These are phyloP conservation scores for Elaeis oleifera DNA, from an alignment of 202 grass and related monocot species.

Conservation along the genomic window DNA sequence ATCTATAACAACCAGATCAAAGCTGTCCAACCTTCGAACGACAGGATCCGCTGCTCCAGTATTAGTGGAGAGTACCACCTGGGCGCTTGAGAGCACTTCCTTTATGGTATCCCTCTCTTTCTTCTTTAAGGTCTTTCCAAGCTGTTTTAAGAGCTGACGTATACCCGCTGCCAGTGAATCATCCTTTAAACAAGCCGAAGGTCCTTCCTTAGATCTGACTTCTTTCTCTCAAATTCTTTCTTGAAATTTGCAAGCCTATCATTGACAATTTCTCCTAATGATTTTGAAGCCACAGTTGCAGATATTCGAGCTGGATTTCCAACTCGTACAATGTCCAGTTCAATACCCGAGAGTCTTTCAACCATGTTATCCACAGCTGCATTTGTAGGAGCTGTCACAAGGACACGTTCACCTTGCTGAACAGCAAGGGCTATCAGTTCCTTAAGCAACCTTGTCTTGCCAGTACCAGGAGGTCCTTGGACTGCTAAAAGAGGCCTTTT, in stretches of 20 bases:
- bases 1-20: constrained; percentile 89
- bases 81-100: constrained; percentile 62
- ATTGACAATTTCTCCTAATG: constrained; percentile 69
- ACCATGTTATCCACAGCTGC: constrained; percentile 83
- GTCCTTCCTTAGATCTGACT: constrained; percentile 80
- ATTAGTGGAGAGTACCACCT: constrained; percentile 78
- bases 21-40: constrained; percentile 54
- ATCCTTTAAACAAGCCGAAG: constrained; percentile 79
- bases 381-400: constrained; percentile 83
- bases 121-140: constrained; percentile 72
- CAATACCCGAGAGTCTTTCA: constrained; percentile 51
- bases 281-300: constrained; percentile 68
- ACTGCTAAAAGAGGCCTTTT: constrained; percentile 67
- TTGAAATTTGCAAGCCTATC: constrained; percentile 56
- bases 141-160: constrained; percentile 82
- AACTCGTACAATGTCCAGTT: constrained; percentile 82
- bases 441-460: constrained; percentile 74
- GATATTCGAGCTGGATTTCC: constrained; percentile 85
- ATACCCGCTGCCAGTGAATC: constrained; percentile 90
- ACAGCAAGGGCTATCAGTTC: constrained; percentile 63
- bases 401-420: constrained; percentile 74
- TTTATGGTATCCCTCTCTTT: constrained; percentile 86
- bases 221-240: constrained; percentile 90
- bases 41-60: constrained; percentile 71
- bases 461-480: constrained; percentile 87